Evolutionary conservation across 768 basidiomycete species (phyloP).

Genomic region (Steccherinum ochraceum): DNA sequence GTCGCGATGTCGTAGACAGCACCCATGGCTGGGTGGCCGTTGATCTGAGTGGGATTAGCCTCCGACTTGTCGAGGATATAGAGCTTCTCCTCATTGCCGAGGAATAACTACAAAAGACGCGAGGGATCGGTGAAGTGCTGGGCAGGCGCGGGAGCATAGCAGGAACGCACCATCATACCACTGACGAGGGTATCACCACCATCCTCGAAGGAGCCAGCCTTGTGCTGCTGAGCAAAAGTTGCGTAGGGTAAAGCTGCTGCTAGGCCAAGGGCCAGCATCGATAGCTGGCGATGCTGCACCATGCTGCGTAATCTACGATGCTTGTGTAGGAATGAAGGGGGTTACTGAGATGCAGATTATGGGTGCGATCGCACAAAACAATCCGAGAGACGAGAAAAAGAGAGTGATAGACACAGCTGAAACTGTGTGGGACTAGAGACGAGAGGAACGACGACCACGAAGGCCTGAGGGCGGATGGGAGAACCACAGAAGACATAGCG

Average conservation of each 20-base stretch:
- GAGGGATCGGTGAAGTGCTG: constrained; percentile 1
- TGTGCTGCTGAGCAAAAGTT: constrained; percentile 12
- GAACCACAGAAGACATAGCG: not conserved
- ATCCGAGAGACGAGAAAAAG: too few species aligned
- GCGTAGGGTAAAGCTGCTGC: constrained; percentile 24
- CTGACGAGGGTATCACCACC: constrained; percentile 37
- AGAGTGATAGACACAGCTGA: constrained; percentile 6
- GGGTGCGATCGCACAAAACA: too few species aligned
- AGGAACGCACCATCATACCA: constrained; percentile 45
- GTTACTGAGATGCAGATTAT: too few species aligned
- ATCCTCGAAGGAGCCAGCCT: constrained; percentile 24
- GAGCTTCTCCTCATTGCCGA: constrained; percentile 73
- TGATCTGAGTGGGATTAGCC: constrained; percentile 58
- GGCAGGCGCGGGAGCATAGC: not conserved
- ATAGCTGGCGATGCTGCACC: constrained; percentile 19
- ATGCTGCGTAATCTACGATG: not conserved
- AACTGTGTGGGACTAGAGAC: constrained; percentile 1
- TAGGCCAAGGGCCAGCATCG: constrained; percentile 41
- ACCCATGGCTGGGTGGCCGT: constrained; percentile 71
- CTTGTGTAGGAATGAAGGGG: too few species aligned
- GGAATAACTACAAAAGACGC: constrained; percentile 51
- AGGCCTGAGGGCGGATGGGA: not conserved
- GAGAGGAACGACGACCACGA: constrained; percentile 3
- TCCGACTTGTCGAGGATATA: constrained; percentile 93
- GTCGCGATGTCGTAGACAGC: constrained; percentile 65